These are phyloP conservation scores for Rhexocercosporidium sp. DNA, from an alignment of 2,329 filamentous ascomycete species.

Conservation along the genomic window DNA sequence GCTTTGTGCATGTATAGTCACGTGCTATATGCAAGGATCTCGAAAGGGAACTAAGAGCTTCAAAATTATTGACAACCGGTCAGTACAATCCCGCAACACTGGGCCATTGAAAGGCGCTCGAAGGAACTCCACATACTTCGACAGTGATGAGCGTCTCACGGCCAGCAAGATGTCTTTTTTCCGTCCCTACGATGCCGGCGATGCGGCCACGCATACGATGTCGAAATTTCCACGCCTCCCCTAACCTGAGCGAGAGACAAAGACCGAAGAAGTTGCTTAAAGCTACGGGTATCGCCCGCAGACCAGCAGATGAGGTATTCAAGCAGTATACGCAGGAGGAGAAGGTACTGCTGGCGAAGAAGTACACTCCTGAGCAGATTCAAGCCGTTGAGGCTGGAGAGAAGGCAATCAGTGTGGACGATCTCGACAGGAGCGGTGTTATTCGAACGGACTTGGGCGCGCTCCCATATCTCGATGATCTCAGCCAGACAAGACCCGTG, in stretches of 20 bases:
- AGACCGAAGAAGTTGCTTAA: constrained; percentile 43
- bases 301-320: constrained; percentile 51
- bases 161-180: constrained; percentile 55
- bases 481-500: constrained; percentile 76
- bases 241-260: constrained; percentile 44
- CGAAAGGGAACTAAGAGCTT: constrained; percentile 16
- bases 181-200: constrained; percentile 50
- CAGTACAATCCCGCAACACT: constrained; percentile 25
- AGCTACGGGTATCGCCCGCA: constrained; percentile 45
- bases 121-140: constrained; percentile 24
- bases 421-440: constrained; percentile 75
- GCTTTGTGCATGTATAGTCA: background rate
- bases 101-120: constrained; percentile 34
- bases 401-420: constrained; percentile 72
- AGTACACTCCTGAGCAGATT: constrained; percentile 82
- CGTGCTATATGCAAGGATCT: background rate
- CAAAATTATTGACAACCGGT: constrained; percentile 22
- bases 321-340: constrained; percentile 57
- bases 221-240: constrained; percentile 54
- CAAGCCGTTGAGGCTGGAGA: constrained; percentile 83
- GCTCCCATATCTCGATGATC: constrained; percentile 81
- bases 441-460: constrained; percentile 74
- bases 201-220: constrained; percentile 48
- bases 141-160: constrained; percentile 53
- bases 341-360: constrained; percentile 62